Evolutionary conservation across 768 basidiomycete genomes (phyloP).

Genomic region (Amyloporia xantha): DNA sequence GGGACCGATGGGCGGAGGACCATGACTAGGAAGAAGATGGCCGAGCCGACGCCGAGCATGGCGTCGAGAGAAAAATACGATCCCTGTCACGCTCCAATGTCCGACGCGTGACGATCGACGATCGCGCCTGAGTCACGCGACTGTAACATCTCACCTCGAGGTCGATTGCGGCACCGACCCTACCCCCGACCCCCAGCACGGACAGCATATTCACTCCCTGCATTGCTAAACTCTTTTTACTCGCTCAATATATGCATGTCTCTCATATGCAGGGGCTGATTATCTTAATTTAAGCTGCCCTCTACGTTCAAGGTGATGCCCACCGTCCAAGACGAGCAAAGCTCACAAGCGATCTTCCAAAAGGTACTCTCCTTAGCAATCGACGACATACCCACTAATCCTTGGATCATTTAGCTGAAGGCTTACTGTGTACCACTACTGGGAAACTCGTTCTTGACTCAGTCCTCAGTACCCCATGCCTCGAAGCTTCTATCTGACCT

Average conservation of each 20-base stretch:
- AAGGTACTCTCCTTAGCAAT: constrained; percentile 23
- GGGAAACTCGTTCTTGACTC: constrained; percentile 56
- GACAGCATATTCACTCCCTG: no score
- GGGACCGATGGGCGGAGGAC: not conserved
- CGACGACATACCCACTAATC: not conserved
- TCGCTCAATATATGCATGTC: no score
- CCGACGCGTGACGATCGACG: no score
- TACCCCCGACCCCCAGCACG: no score
- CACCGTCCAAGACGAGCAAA: not conserved
- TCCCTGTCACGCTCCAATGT: no score
- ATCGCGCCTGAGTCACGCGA: no score
- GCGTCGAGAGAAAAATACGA: no score
- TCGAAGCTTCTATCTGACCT: constrained; percentile 51
- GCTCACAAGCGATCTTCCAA: constrained; percentile 29
- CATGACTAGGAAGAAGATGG: not conserved
- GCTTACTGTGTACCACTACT: constrained; percentile 77
- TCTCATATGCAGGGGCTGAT: no score
- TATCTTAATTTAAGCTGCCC: not conserved
- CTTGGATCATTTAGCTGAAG: constrained; percentile 39
- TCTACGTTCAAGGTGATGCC: not conserved
- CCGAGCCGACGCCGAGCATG: no score
- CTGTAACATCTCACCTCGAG: no score
- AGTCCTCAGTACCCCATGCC: constrained; percentile 40
- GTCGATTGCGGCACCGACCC: no score
- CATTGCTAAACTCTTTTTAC: no score